Evolutionary conservation across 163 green algal genomes (phyloP).

Genomic region (Botryococcus braunii): DNA sequence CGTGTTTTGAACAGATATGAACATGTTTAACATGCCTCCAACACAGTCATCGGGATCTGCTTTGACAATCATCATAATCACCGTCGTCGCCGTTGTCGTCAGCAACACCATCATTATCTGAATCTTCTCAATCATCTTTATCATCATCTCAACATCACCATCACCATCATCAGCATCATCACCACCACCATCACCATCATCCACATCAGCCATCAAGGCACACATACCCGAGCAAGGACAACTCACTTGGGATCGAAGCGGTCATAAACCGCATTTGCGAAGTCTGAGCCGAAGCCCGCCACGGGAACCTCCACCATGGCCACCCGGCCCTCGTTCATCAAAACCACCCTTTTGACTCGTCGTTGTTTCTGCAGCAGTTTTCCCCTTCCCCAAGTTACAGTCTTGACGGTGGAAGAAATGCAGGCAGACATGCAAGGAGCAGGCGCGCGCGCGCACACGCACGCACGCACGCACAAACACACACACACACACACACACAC

Average conservation of each 20-base stretch:
- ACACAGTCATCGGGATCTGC: too few species aligned
- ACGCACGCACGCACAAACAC: too few species aligned
- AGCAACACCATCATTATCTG: conserved; percentile 36
- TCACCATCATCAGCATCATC: too few species aligned
- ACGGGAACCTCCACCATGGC: conserved; percentile 61
- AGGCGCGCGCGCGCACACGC: too few species aligned
- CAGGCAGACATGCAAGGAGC: too few species aligned
- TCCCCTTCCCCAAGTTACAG: too few species aligned
- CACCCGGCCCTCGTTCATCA: conserved; percentile 47
- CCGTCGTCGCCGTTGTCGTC: too few species aligned
- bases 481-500: too few species aligned
- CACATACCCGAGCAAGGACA: not conserved
- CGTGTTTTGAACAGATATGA: too few species aligned
- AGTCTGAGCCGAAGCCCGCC: conserved; percentile 37
- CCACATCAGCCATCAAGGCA: not conserved
- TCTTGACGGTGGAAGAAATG: too few species aligned
- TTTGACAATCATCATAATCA: too few species aligned
- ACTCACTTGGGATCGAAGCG: conserved; percentile 21
- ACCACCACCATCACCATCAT: not conserved
- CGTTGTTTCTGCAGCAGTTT: not conserved
- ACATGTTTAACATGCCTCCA: too few species aligned
- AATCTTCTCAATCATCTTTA: conserved; percentile 29
- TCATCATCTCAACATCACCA: not conserved
- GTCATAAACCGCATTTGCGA: conserved; percentile 24
- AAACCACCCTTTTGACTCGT: conserved; percentile 47